Evolutionary conservation across 345 rosid genomes (phyloP), one percentile per base, ranked within the genome.

Genomic region (Noccaea bulbosa): DNA sequence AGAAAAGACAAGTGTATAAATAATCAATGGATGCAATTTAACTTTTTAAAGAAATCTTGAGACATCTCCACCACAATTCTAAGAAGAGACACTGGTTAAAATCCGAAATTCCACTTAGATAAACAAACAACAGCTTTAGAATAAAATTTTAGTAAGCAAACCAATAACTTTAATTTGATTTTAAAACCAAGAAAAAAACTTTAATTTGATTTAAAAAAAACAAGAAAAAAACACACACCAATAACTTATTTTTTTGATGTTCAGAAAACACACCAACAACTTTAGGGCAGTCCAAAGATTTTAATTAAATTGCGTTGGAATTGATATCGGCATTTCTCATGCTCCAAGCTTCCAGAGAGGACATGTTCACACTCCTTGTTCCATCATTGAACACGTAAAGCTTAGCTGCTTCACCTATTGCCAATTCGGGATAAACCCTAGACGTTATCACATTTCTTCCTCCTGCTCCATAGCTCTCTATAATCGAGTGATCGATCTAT

Each of bases 311-410:
- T 24, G 20, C 4, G 34, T 51, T 63, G 38, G 37, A 8, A 69
- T 59, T 71, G 64, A 84, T 50, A 35, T 52, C 57, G 7, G 92
- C 92, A 30, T 74, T 77, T 50, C 82, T 78, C 86, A 87, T 85
- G 69, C 81, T 85, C 94, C 92, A 91, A 11, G 87, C 94, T 57
- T 69, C 79, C n/a, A 86, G 39, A 6, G 70, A 75, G 27, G 83
- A 43, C 41, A 83, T 78, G 17, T 22, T 58, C 14, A 86, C 85
- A 62, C 62, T 37, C 2, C 6, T 43, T 8, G 81, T 65, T 9
- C 90, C 92, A 71, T 84, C 79, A 73, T 87, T 83, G 73, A 83
- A 83, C 40, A 75, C 72, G 11, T 62, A 79, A n/a, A 81, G 75
- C 60, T 59, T 75, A 41, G 85, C 73, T 10, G 49, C 70, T 17